Percentiles rank a stretch among this genome's conserved stretches.
These are phyloP conservation scores for Saccharomycopsis microspora DNA, from an alignment of 805 yeast species.

Conservation along the genomic window DNA sequence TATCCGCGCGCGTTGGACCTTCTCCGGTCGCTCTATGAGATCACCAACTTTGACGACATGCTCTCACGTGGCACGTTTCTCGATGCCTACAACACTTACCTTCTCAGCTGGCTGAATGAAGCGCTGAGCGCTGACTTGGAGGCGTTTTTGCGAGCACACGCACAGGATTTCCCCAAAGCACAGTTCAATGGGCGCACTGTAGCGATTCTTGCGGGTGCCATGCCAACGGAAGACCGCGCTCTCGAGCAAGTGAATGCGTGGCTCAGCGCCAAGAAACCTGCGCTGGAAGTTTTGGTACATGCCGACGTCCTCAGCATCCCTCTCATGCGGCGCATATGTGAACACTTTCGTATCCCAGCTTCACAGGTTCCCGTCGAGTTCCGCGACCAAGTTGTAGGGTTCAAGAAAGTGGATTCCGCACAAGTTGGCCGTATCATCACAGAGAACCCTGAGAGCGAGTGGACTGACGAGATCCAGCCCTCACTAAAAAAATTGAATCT, in stretches of 20 bases:
- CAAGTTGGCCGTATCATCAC: no score
- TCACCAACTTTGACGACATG: constrained; percentile 25
- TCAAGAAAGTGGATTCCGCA: not conserved
- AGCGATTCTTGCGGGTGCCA: constrained; percentile 46
- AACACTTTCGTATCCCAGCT: constrained; percentile 16
- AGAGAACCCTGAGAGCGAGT: not conserved
- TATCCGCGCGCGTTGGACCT: constrained; percentile 61
- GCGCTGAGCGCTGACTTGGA: constrained; percentile 33
- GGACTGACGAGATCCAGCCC: constrained; percentile 21
- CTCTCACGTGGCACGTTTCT: constrained; percentile 33
- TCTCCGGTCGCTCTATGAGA: constrained; percentile 46
- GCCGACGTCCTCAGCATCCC: constrained; percentile 30
- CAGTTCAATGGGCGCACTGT: constrained; percentile 43
- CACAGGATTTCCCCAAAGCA: constrained; percentile 22
- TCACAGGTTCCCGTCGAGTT: constrained; percentile 26
- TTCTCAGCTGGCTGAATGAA: constrained; percentile 32
- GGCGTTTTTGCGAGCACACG: constrained; percentile 27
- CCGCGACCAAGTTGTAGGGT: constrained; percentile 8
- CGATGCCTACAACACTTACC: constrained; percentile 58
- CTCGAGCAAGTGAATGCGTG: constrained; percentile 10
- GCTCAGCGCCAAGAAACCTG: constrained; percentile 17
- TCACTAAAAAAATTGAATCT: constrained; percentile 43
- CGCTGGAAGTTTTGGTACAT: constrained; percentile 29
- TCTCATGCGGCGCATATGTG: constrained; percentile 16
- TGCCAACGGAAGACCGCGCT: constrained; percentile 15